Conservation (phyloP, 768 basidiomycete genomes). For the Termitomyces sp. region DNA sequence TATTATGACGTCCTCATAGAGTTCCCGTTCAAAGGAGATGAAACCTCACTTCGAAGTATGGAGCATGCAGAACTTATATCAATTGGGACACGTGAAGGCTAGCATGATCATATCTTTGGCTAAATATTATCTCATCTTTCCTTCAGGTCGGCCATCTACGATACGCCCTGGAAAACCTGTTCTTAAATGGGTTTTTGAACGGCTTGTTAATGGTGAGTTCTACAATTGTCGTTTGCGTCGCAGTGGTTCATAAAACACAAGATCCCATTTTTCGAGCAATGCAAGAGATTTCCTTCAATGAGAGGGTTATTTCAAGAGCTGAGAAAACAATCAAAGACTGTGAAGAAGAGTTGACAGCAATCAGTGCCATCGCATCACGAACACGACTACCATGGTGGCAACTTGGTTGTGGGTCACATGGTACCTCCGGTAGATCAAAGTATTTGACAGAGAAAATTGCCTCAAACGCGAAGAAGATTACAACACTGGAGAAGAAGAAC, state of each 20-base stretch:
- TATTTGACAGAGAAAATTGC: constrained; percentile 76
- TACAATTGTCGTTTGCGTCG: background rate
- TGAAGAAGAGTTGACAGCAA: constrained; percentile 67
- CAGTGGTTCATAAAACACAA: constrained; percentile 19
- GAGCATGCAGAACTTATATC: constrained; percentile 87
- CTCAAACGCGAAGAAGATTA: constrained; percentile 61
- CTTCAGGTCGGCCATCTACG: constrained; percentile 69
- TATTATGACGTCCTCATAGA: constrained; percentile 80
- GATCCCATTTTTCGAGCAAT: constrained; percentile 76
- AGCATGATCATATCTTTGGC: background rate
- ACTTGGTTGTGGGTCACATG: constrained; percentile 37
- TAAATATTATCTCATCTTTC: background rate
- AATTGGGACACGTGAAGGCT: constrained; percentile 72
- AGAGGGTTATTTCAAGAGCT: constrained; percentile 50
- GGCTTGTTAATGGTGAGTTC: constrained; percentile 65
- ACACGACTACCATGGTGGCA: constrained; percentile 30
- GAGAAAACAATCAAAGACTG: constrained; percentile 64
- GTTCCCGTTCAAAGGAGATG: constrained; percentile 91
- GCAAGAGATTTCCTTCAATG: constrained; percentile 79
- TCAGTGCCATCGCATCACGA: constrained; percentile 62
- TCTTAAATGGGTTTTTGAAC: constrained; percentile 78
- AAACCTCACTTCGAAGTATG: constrained; percentile 71
- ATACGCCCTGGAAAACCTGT: constrained; percentile 92
- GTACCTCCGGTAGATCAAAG: constrained; percentile 52
- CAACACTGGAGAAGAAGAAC: constrained; percentile 68